Evolutionary conservation across 768 basidiomycete species (phyloP).

Genomic region (Punctularia strigosozonata): DNA sequence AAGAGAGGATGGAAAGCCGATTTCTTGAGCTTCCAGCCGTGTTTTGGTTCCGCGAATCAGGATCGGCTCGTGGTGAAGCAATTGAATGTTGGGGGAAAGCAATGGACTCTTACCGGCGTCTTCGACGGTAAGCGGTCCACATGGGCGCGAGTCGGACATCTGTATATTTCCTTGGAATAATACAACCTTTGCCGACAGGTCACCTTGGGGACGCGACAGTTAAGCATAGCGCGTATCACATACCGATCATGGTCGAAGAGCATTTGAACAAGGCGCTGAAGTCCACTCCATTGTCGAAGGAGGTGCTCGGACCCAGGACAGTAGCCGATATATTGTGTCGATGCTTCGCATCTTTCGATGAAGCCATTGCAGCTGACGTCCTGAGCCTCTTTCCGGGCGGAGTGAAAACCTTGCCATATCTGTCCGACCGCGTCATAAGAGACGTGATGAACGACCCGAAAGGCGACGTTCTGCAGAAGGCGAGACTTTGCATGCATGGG

Average conservation of each 20-base stretch:
- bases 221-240: not conserved
- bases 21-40: constrained; percentile 32
- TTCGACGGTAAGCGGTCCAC: constrained; percentile 26
- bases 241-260: not conserved
- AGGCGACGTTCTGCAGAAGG: constrained; percentile 51
- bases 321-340: constrained; percentile 27
- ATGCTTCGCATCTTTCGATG: constrained; percentile 28
- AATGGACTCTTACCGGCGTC: constrained; percentile 32
- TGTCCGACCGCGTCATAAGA: constrained; percentile 46
- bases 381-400: constrained; percentile 39
- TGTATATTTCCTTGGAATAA: not conserved
- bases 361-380: constrained; percentile 30
- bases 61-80: constrained; percentile 29
- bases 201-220: not conserved
- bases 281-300: constrained; percentile 16
- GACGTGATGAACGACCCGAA: constrained; percentile 53
- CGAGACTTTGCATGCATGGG: constrained; percentile 66
- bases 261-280: not conserved
- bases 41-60: constrained; percentile 24
- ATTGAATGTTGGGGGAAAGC: constrained; percentile 28
- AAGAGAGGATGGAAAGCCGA: constrained; percentile 11
- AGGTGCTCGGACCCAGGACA: constrained; percentile 16
- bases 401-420: constrained; percentile 32
- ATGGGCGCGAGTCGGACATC: not conserved
- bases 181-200: constrained; percentile 1